Conservation (phyloP, 805 yeast genomes). For the Starmerella potacharoeniae region DNA sequence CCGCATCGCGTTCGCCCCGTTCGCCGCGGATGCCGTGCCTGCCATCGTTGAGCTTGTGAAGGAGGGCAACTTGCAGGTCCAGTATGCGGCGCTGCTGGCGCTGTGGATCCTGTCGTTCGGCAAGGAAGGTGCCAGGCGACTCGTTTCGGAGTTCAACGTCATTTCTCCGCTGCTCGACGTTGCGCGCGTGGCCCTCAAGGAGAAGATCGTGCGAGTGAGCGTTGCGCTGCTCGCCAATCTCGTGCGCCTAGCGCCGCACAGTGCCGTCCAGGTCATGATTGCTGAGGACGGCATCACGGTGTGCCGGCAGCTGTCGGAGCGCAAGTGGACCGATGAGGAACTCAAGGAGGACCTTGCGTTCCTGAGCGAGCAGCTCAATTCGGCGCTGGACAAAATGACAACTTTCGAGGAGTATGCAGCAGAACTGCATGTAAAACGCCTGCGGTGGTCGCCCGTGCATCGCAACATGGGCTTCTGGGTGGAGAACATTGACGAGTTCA, state of each 20-base stretch:
- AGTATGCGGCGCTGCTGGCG: constrained; percentile 64
- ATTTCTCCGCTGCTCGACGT: constrained; percentile 35
- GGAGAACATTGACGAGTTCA: constrained; percentile 66
- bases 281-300: constrained; percentile 65
- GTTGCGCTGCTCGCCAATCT: constrained; percentile 49
- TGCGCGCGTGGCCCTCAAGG: constrained; percentile 76
- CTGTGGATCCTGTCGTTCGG: constrained; percentile 82
- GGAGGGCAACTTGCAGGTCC: constrained; percentile 51
- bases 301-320: constrained; percentile 56
- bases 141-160: constrained; percentile 39
- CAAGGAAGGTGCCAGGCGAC: constrained; percentile 37
- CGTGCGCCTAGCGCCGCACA: constrained; percentile 27
- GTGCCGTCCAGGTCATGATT: constrained; percentile 52
- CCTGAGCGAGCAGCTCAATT: constrained; percentile 51
- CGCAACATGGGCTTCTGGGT: constrained; percentile 80
- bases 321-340: constrained; percentile 95
- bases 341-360: constrained; percentile 57
- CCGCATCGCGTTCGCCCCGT: constrained; percentile 42
- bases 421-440: constrained; percentile 66
- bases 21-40: constrained; percentile 37
- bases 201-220: constrained; percentile 79
- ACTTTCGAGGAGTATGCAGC: constrained; percentile 86
- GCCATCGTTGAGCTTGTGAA: constrained; percentile 39
- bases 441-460: constrained; percentile 90
- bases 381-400: constrained; percentile 65